A percentile compares a stretch with the other conserved stretches of the same genome.
These are phyloP conservation scores for Crataegus laevigata DNA, from an alignment of 306 rosid genomes.

Conservation along the genomic window DNA sequence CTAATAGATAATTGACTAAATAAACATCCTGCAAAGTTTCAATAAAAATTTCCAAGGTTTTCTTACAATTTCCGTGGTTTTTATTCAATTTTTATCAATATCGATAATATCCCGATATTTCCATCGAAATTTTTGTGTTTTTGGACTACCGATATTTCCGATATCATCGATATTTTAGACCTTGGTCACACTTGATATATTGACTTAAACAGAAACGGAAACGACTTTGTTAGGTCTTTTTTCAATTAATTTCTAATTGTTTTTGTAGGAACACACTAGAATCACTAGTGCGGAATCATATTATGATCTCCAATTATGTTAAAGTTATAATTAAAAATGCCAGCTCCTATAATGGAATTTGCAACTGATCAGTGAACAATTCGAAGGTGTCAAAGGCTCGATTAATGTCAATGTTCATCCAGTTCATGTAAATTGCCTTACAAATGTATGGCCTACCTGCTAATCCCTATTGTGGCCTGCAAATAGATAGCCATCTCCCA, in stretches of 20 bases:
- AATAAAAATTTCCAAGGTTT: too few relatives aligned
- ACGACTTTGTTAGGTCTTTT: background rate
- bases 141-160: too few relatives aligned
- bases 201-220: background rate
- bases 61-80: too few relatives aligned
- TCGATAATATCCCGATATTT: too few relatives aligned
- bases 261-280: slow-evolving; percentile 22
- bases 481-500: background rate
- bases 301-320: background rate
- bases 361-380: background rate
- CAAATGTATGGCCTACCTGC: background rate
- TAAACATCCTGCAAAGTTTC: too few relatives aligned
- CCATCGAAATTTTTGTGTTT: too few relatives aligned
- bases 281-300: slow-evolving; percentile 26
- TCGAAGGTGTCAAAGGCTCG: background rate
- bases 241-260: background rate
- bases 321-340: background rate
- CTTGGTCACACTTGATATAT: background rate
- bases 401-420: background rate
- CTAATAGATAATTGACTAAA: too few relatives aligned
- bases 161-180: too few relatives aligned
- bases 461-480: background rate
- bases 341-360: background rate
- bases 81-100: too few relatives aligned
- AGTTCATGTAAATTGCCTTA: background rate